Percentiles rank a stretch among this genome's conserved stretches.
Conservation (phyloP, 768 basidiomycete genomes). For the Amanita rimosa region DNA sequence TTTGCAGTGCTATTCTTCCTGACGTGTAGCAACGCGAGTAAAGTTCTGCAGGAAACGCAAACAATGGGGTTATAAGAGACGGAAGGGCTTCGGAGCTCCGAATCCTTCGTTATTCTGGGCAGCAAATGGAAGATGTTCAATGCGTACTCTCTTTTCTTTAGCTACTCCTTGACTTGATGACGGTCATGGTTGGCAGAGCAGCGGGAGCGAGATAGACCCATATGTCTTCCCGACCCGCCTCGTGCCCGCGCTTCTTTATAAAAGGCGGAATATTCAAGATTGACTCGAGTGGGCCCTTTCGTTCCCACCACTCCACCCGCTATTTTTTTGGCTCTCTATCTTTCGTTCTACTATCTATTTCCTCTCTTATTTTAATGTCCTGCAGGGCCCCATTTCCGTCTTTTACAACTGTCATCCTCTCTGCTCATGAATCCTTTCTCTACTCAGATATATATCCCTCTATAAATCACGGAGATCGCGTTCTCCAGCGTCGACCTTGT, state of each 20-base stretch:
- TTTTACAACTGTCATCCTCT: constrained; percentile 3
- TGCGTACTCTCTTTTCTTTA: neutral
- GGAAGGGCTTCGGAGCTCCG: neutral
- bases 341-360: neutral
- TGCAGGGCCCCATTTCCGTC: constrained; percentile 1
- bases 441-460: neutral
- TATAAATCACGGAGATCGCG: neutral
- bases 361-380: neutral
- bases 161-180: neutral
- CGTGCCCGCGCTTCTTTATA: constrained; percentile 4
- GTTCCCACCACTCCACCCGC: constrained; percentile 4
- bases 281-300: constrained; percentile 3
- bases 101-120: neutral
- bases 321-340: neutral
- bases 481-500: neutral
- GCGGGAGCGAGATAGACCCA: neutral
- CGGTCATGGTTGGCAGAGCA: neutral
- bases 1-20: neutral
- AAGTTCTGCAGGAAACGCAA: neutral
- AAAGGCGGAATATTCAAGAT: neutral
- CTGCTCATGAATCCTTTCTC: neutral
- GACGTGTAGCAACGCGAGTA: neutral
- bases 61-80: neutral
- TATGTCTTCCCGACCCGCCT: constrained; percentile 3
- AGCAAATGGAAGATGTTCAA: neutral